Conservation (phyloP, 352 stramenopile genomes). For the Phytopythium oedochilum region DNA sequence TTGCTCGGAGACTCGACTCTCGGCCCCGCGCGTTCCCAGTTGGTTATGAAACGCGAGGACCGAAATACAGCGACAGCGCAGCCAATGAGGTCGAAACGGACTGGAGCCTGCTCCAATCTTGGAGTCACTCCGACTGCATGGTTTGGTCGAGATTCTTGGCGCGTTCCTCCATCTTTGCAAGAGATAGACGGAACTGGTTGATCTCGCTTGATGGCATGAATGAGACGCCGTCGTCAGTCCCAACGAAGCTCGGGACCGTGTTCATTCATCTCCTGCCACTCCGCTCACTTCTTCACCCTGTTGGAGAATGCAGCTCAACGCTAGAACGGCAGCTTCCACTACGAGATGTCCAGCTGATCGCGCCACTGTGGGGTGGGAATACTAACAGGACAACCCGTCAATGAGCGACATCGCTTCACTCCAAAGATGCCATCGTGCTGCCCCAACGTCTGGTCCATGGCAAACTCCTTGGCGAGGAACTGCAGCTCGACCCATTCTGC, state of each 20-base stretch:
- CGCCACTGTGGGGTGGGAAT: conserved; percentile 34
- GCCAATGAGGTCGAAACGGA: neutral
- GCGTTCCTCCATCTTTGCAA: neutral
- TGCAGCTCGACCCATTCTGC: conserved; percentile 66
- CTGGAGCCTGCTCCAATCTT: neutral
- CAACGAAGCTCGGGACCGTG: neutral
- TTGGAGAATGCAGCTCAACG: too few species aligned
- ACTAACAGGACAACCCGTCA: too few species aligned
- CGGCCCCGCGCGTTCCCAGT: conserved; percentile 1
- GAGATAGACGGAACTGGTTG: too few species aligned
- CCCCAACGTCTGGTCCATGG: conserved; percentile 52
- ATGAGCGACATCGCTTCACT: too few species aligned
- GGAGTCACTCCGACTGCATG: neutral
- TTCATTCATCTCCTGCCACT: neutral
- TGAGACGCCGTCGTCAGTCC: neutral
- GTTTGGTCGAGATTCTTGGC: neutral
- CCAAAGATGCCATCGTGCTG: too few species aligned
- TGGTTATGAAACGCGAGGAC: conserved; percentile 19
- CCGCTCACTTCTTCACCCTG: neutral
- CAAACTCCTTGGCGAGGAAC: conserved; percentile 71
- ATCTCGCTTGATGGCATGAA: neutral
- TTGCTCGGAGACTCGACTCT: too few species aligned
- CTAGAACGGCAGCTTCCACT: conserved; percentile 73
- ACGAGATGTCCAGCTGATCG: conserved; percentile 70
- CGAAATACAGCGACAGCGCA: conserved; percentile 7